Base-by-base conservation (phyloP, 192 early-diverging fungal genomes). In the Lobulomyces angularis region DNA sequence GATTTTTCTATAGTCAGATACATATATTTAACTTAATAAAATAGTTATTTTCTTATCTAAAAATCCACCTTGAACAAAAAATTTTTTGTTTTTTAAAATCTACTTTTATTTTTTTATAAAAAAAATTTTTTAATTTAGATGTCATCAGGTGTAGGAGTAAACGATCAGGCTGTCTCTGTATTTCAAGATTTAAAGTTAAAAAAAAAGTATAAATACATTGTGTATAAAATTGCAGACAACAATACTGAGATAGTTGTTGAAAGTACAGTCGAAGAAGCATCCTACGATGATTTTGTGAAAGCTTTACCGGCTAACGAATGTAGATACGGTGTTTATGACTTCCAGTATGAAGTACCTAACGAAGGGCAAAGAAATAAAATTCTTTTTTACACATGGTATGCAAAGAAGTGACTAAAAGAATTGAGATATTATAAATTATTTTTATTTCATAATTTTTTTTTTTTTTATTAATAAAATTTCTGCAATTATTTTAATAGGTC, bases 291-390 rank as follows among this genome's bases (percentile, higher is more conserved):
- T 11, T 95, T 95, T 51, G 22, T 86, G 12, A 27, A 12, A 0
- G 18, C 55, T 1, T 69, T 95, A 19, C 84, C 84, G 21, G 49
- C 51, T 26, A 45, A 65, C 36, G 46, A 67, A 16, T 56, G 86
- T 58, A 83, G 88, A 45, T 95, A 82, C 51, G 85, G 79, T 40
- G 78, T 92, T 8, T 92, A 82, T 50, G 90, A 95, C 59, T 81
- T 92, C 56, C 72, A 84, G 28, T 92, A 71, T 54, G 55, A 62
- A 36, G 70, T 68, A 32, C 34, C 72, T 8, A 77, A 66, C 7
- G 76, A 60, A 45, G 84, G 84, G 31, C 46, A 53, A 27, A 71
- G 85, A 62, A 84, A 75, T 71, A 90, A 90, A 74, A 70, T 95
- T 40, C 56, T 86, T 38, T 95, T 95, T 48, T 79, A 58, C 47